Conservation (phyloP, 2,329 filamentous ascomycete genomes). For the Nothophaeocryptopus gaeumannii region DNA sequence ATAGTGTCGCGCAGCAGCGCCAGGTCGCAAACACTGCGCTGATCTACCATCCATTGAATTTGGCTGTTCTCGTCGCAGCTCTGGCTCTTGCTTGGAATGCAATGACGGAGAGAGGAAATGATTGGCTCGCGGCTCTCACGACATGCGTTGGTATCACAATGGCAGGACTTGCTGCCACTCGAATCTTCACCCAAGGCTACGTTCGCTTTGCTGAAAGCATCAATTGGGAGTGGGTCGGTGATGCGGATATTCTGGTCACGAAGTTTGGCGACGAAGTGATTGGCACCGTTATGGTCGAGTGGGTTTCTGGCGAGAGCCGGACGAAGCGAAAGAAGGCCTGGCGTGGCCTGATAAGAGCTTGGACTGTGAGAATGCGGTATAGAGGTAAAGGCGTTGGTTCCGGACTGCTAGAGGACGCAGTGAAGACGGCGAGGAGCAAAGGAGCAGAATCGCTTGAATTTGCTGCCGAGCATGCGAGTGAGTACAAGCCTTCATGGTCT, state of each 20-base stretch:
- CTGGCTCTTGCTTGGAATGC: slow-evolving; percentile 41
- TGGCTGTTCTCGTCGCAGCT: slow-evolving; percentile 39
- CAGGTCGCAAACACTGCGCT: slow-evolving; percentile 63
- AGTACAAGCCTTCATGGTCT: no score
- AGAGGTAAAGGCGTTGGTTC: slow-evolving; percentile 69
- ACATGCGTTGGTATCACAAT: slow-evolving; percentile 62
- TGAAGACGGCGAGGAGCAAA: slow-evolving; percentile 63
- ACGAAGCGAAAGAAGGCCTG: slow-evolving; percentile 54
- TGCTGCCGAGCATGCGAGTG: slow-evolving; percentile 74
- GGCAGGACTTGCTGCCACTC: slow-evolving; percentile 60
- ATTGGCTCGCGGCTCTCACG: slow-evolving; percentile 56
- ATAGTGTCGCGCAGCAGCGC: slow-evolving; percentile 79
- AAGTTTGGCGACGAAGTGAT: slow-evolving; percentile 67
- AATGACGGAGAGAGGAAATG: slow-evolving; percentile 42
- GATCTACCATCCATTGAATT: slow-evolving; percentile 58
- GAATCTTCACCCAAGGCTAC: slow-evolving; percentile 62
- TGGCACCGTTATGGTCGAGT: slow-evolving; percentile 66
- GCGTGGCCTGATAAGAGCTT: slow-evolving; percentile 71
- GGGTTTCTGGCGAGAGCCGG: slow-evolving; percentile 50
- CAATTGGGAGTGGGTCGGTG: slow-evolving; percentile 60
- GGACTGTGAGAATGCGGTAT: slow-evolving; percentile 72
- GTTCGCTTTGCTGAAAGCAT: slow-evolving; percentile 60
- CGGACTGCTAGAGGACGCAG: slow-evolving; percentile 70
- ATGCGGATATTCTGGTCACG: slow-evolving; percentile 55
- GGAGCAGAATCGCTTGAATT: slow-evolving; percentile 72